Evolutionary conservation across 2,329 filamentous ascomycete species (phyloP).

Genomic region (Trichophyton simii): DNA sequence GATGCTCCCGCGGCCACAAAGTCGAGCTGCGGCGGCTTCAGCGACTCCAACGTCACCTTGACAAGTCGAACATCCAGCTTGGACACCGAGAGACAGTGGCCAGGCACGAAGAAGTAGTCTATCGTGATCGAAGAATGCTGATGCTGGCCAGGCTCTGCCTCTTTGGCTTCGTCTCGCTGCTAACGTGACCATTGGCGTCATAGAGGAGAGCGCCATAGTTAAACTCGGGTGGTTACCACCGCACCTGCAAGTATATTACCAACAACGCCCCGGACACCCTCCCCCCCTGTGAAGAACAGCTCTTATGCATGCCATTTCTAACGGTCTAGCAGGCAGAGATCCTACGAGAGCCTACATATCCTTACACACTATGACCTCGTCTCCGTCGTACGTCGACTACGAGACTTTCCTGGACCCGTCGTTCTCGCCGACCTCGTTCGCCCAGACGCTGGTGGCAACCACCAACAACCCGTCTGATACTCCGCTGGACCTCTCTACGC

Average conservation of each 20-base stretch:
- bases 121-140: neutral
- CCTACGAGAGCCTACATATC: neutral
- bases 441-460: slow-evolving; percentile 73
- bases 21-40: neutral
- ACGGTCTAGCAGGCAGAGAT: neutral
- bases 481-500: slow-evolving; percentile 84
- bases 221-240: neutral
- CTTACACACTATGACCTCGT: neutral
- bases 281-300: neutral
- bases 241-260: neutral
- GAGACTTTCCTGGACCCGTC: slow-evolving; percentile 73
- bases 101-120: neutral
- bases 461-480: slow-evolving; percentile 89
- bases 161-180: neutral
- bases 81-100: neutral
- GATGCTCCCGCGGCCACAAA: neutral
- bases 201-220: neutral
- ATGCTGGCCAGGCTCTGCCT: neutral
- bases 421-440: slow-evolving; percentile 72
- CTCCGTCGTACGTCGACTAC: slow-evolving; percentile 69
- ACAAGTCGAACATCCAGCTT: neutral
- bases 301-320: neutral
- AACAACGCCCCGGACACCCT: neutral
- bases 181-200: neutral
- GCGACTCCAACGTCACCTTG: neutral